Base-by-base conservation (phyloP, 2,329 filamentous ascomycete species). In the Aspergillus quadrilineatus region DNA sequence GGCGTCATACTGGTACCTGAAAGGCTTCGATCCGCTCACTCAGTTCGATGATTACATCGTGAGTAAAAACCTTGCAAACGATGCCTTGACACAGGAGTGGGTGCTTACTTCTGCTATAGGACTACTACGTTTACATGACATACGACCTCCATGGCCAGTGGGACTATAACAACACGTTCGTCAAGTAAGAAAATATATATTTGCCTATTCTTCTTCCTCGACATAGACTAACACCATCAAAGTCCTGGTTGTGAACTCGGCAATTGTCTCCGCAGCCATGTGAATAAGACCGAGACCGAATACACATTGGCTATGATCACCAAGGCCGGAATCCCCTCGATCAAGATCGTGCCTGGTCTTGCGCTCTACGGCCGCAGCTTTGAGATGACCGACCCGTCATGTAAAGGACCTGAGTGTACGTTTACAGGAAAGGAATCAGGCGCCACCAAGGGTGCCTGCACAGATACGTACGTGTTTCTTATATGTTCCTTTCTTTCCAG, bases 201-300 rank as follows among this genome's bases (percentile, higher is more conserved):
- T 2, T 17, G 17, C 17, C 17, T 17, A 17, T 17, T 17, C 17
- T 17, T 17, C 17, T 17, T 17, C 17, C 17, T 17, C 17, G 17
- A 17, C 15, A 9, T 6, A 22, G n/a, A 17, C 45, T 47, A 14
- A 39, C 15, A 8, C 8, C 0, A 32, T 37, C 8, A 4, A 8
- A 37, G 32, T 22, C 50, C 50, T 26, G 69, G 68, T 2, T 73
- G 70, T 44, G 28, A 48, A 4, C 10, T n/a, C 4, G 65, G 69
- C 4, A 60, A 64, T 41, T 71, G 75, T 42, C 66, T 77, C 22
- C 26, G 47, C 22, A 41, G 34, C 14, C 47, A 50, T 30, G 36
- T 76, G 53, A 77, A 78, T 61, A 55, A 66, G 39, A 77, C 74
- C 0, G 73, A 77, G 51, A 75, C 69, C 0, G 50, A 55, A 0